A percentile compares a stretch with the other conserved stretches of the same genome.
Evolutionary conservation across 2,329 filamentous ascomycete species (phyloP).

Genomic region (Mycosphaerella sp.): DNA sequence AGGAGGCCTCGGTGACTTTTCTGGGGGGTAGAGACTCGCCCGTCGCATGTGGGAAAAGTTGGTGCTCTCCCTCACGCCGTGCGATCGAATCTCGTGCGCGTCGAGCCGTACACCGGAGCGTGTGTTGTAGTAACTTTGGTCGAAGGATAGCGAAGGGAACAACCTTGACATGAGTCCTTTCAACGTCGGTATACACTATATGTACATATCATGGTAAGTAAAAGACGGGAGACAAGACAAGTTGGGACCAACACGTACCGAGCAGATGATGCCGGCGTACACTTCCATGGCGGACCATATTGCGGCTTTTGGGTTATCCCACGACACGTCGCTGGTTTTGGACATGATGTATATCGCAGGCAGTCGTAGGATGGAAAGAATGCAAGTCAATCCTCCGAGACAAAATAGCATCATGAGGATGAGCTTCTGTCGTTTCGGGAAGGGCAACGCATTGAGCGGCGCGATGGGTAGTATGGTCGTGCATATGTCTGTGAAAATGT

Average conservation of each 20-base stretch:
- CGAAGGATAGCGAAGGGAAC: slow-evolving; percentile 11
- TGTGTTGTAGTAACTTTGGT: slow-evolving; percentile 9
- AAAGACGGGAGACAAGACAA: background rate
- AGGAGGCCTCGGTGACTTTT: background rate
- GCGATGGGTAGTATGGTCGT: slow-evolving; percentile 31
- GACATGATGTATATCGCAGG: slow-evolving; percentile 21
- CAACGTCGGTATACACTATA: slow-evolving; percentile 13
- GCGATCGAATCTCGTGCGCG: background rate
- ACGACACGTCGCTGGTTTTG: slow-evolving; percentile 19
- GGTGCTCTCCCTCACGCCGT: background rate
- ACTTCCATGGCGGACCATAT: slow-evolving; percentile 22
- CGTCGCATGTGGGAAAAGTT: background rate
- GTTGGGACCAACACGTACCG: slow-evolving; percentile 2
- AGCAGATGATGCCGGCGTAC: slow-evolving; percentile 23
- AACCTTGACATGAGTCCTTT: slow-evolving; percentile 14
- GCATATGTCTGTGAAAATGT: slow-evolving; percentile 29
- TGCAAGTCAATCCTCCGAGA: slow-evolving; percentile 26
- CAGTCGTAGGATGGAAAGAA: slow-evolving; percentile 22
- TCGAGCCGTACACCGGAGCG: background rate
- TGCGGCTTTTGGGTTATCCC: slow-evolving; percentile 21
- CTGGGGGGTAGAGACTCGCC: background rate
- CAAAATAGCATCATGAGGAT: slow-evolving; percentile 31
- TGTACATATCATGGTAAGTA: background rate
- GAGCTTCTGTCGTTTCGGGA: slow-evolving; percentile 26
- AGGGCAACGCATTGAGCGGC: slow-evolving; percentile 24